phyloP scores from a whole-genome alignment of 2,329 filamentous ascomycete species.

The Penicillium sp. region DNA sequence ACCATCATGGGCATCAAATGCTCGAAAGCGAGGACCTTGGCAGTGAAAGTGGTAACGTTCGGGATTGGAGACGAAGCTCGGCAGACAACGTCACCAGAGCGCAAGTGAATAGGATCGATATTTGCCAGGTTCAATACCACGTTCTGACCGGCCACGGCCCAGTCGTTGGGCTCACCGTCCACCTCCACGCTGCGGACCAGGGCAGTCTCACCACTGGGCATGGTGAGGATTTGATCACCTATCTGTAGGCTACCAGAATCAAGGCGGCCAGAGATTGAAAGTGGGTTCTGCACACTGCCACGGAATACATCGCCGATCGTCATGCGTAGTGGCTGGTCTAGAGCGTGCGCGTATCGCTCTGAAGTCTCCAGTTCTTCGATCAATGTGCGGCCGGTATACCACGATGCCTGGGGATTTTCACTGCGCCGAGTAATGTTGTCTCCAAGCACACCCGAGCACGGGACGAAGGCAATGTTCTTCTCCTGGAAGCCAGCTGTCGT shows the following conservation, averaged over 20 bases:
- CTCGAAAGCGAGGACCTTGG: slow-evolving; percentile 86
- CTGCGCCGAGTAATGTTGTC: slow-evolving; percentile 69
- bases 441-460: slow-evolving; percentile 83
- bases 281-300: slow-evolving; percentile 71
- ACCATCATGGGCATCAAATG: slow-evolving; percentile 84
- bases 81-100: slow-evolving; percentile 84
- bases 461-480: slow-evolving; percentile 82
- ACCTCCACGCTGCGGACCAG: slow-evolving; percentile 79
- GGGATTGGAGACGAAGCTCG: slow-evolving; percentile 64
- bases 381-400: slow-evolving; percentile 79
- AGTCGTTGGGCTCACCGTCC: slow-evolving; percentile 71
- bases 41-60: slow-evolving; percentile 70
- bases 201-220: slow-evolving; percentile 78
- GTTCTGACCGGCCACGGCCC: slow-evolving; percentile 91
- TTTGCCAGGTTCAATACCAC: slow-evolving; percentile 78
- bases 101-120: slow-evolving; percentile 80
- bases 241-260: slow-evolving; percentile 80
- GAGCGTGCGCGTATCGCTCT: slow-evolving; percentile 66
- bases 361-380: slow-evolving; percentile 83
- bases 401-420: slow-evolving; percentile 56
- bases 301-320: slow-evolving; percentile 86
- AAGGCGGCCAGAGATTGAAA: slow-evolving; percentile 82
- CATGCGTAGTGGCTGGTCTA: slow-evolving; percentile 79
- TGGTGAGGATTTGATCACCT: slow-evolving; percentile 74
- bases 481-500: slow-evolving; percentile 75